Base-by-base conservation (phyloP, 208 protist species). In the Leishmania arabica region DNA sequence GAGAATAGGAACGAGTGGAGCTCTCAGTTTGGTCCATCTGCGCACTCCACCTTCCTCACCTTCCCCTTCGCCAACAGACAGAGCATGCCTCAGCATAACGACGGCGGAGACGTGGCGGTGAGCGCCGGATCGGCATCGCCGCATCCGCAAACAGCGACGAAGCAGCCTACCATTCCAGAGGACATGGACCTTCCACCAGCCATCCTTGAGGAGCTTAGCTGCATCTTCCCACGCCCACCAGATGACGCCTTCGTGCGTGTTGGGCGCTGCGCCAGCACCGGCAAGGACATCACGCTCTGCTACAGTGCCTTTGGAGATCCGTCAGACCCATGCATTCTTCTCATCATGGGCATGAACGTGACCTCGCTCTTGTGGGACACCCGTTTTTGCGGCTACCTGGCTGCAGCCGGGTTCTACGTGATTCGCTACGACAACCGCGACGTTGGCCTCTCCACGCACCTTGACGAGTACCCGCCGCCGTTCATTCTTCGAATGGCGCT, bases 371-470 rank as follows among this genome's bases (percentile, higher is more conserved):
- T 88, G 60, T 96, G 90, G 87, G 93, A 96, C 82, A 88, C 89
- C 62, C 69, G 80, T 3, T 94, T 96, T 78, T 96, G 93, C 83
- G 80, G 84, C 66, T 84, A 88, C 72, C 79, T 96, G 7, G 93
- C 91, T n/a, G 77, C 60, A 1, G 78, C 79, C 40, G 90, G 90
- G 75, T 96, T 95, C 74, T 94, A 89, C 77, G 93, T 96, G 24
- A 77, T 96, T 17, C 91, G 93, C 75, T 95, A 88, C 78, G 93
- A 96, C 84, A 94, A 96, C 78, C 86, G 93, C 19, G 93, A 96
- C 66, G 90, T 90, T 78, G 93, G 93, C 45, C 86, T 87, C 68
- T 95, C 91, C 27, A 94, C 90, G 1, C 90, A 93, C 81, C 77
- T 95, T 6, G 91, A 95, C 66, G 71, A 86, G 24, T 83, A 84